These are phyloP conservation scores for Colletotrichum spinosum DNA, from an alignment of 2,329 filamentous ascomycete genomes.

Conservation along the genomic window DNA sequence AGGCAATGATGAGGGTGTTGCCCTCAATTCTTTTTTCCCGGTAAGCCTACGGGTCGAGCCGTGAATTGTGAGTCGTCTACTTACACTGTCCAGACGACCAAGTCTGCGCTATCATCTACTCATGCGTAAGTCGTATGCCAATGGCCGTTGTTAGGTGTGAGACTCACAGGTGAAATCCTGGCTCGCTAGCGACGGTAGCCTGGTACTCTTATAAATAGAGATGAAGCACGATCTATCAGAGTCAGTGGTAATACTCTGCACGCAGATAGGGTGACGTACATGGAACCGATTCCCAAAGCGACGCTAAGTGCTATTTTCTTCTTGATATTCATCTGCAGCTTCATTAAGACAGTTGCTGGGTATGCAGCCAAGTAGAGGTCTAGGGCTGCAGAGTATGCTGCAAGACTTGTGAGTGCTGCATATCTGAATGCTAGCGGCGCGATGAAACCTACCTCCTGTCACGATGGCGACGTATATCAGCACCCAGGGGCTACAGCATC, in stretches of 20 bases:
- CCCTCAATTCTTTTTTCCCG: background rate
- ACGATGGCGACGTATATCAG: constrained; percentile 9
- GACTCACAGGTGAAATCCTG: constrained; percentile 11
- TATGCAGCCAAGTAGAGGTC: constrained; percentile 44
- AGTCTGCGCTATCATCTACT: constrained; percentile 18
- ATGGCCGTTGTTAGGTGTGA: fast-evolving
- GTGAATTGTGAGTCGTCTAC: background rate
- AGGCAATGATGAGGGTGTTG: constrained; percentile 19
- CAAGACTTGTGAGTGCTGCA: background rate
- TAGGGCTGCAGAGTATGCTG: constrained; percentile 28
- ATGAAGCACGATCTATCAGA: constrained; percentile 1
- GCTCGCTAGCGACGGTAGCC: constrained; percentile 17
- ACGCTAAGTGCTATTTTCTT: constrained; percentile 42
- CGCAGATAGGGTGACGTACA: background rate
- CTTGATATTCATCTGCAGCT: constrained; percentile 39
- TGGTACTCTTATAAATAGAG: constrained; percentile 19
- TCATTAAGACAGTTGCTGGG: constrained; percentile 40
- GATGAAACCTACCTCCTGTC: background rate
- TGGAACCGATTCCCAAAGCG: constrained; percentile 39
- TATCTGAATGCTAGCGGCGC: background rate
- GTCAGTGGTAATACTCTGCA: background rate
- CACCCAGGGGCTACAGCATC: constrained; percentile 17
- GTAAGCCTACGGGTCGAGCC: background rate
- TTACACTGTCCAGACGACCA: constrained; percentile 25
- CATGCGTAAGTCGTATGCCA: background rate